Base-by-base conservation (phyloP, 495 filamentous ascomycete species). In the Aspergillus homomorphus region DNA sequence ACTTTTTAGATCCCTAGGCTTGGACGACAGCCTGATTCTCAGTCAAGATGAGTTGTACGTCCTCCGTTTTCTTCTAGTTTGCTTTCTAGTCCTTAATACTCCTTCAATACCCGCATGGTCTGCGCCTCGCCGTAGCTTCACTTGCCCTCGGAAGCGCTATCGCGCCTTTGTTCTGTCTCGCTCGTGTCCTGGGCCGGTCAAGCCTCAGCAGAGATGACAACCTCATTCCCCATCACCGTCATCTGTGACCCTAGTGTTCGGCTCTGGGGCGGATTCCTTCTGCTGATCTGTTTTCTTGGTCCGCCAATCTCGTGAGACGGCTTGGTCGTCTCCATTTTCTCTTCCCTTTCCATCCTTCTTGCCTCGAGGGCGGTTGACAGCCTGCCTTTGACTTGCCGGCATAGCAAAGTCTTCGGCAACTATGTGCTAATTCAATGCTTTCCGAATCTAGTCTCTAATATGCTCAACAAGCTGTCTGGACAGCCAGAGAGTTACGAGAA, bases 401-500 rank as follows among this genome's bases (percentile, higher is more conserved):
- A 30, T 1, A 30, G 23, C 24, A 30, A 16, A 52, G n/a, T 14
- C 4, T 20, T 54, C 19, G 43, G 19, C 18, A 4, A 8, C 57
- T 10, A 55, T 43, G 22, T 53, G 63, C 78, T 81, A 54, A 82
- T 64, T 38, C 30, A 54, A 53, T 33, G 18, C 16, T 24, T 44
- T 51, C n/a, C n/a, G n/a, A 50, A 45, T 56, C 38, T 66, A 96
- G 92, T 97, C 72, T 78, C 89, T 54, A 88, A 81, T 66, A 96
- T 98, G 89, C 82, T 99, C 65, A 97, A 93, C 78, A 96, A 96
- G 84, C 88, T 99, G 64, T 90, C 92, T 61, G 93, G 93, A 67
- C 94, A 99, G 80, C 94, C 94, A 53, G 90, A 96, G 67, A 96
- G 89, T 78, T 99, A 99, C 77, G 94, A 98, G 74, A 96, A 91